phyloP scores from a whole-genome alignment of 148 eudicot species.

The Vaccinium corymbosum region DNA sequence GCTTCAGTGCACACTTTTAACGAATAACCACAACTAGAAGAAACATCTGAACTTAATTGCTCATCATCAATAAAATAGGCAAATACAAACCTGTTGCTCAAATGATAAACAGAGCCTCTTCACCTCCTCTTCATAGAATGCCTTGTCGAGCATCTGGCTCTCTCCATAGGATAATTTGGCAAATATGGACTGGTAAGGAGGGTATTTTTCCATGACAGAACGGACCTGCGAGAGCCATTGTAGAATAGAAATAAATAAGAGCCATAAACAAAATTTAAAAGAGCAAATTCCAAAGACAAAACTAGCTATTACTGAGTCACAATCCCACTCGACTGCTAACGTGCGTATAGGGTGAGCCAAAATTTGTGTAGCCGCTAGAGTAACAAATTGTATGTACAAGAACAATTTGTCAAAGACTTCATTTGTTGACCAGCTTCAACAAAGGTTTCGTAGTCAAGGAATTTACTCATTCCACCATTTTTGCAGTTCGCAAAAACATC shows the following conservation, averaged over 20 bases:
- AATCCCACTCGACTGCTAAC: background rate
- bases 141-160: constrained; percentile 98
- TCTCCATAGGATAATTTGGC: constrained; percentile 88
- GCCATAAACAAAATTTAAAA: background rate
- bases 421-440: background rate
- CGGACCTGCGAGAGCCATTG: constrained; percentile 56
- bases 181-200: constrained; percentile 83
- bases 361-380: background rate
- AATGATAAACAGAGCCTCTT: constrained; percentile 87
- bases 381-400: background rate
- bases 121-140: constrained; percentile 97
- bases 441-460: background rate
- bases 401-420: background rate
- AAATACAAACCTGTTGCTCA: constrained; percentile 78
- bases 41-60: constrained; percentile 5
- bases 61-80: background rate
- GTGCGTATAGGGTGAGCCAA: background rate
- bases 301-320: background rate
- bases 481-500: background rate
- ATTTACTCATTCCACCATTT: background rate
- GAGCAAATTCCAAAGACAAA: background rate
- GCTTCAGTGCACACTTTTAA: background rate
- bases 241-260: background rate
- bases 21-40: background rate
- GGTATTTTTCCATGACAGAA: constrained; percentile 89